Conservation (phyloP, 768 basidiomycete genomes). For the Botryobasidium botryosum region DNA sequence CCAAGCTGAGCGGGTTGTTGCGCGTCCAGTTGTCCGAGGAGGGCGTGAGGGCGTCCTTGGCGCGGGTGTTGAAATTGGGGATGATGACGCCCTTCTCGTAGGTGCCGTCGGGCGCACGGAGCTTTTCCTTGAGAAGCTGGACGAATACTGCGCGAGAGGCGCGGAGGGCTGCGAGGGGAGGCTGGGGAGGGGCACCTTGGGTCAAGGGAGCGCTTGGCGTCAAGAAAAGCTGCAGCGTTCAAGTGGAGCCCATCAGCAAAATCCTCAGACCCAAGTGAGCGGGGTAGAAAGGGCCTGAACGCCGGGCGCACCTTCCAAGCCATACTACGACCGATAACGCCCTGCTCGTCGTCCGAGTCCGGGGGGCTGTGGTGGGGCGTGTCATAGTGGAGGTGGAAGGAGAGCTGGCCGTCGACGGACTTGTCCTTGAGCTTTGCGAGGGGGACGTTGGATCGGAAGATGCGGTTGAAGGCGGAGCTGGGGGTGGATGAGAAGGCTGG, state of each 20-base stretch:
- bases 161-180: constrained; percentile 24
- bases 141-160: constrained; percentile 39
- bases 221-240: constrained; percentile 48
- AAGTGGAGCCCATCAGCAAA: constrained; percentile 9
- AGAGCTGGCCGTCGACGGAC: constrained; percentile 42
- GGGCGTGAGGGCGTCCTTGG: constrained; percentile 16
- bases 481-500: too few species aligned
- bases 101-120: constrained; percentile 74
- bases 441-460: constrained; percentile 28
- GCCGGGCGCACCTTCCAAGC: constrained; percentile 62
- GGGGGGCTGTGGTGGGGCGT: constrained; percentile 5
- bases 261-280: not conserved
- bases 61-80: constrained; percentile 30
- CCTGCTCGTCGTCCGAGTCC: constrained; percentile 17
- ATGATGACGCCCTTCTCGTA: constrained; percentile 51
- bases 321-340: constrained; percentile 57
- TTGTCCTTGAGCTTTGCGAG: constrained; percentile 43
- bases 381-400: constrained; percentile 24
- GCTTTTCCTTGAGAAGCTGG: constrained; percentile 42
- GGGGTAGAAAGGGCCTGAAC: too few species aligned
- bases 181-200: constrained; percentile 17
- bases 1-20: constrained; percentile 70
- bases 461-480: constrained; percentile 28
- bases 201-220: constrained; percentile 36
- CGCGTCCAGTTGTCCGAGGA: constrained; percentile 29